A percentile compares a stretch with the other conserved stretches of the same genome.
Evolutionary conservation across 805 yeast genomes (phyloP).

Genomic region (Yamadazyma ubonensis): DNA sequence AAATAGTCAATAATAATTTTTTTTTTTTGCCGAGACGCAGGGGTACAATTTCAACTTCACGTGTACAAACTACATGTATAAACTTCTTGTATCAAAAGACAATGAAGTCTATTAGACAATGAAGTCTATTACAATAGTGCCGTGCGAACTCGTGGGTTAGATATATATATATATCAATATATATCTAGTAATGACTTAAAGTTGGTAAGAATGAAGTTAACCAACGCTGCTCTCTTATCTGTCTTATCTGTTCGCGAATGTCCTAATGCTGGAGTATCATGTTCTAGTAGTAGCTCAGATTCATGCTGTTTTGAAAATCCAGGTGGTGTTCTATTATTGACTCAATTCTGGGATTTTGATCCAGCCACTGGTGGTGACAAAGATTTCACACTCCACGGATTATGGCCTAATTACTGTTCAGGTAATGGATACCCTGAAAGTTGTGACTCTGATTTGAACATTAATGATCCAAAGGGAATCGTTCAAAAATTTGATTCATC

Average conservation of each 20-base stretch:
- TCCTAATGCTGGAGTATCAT: conserved; percentile 1
- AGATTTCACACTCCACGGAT: conserved; percentile 44
- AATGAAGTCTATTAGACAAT: no score
- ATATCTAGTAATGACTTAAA: not conserved
- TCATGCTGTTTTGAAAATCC: conserved; percentile 43
- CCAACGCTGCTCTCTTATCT: not conserved
- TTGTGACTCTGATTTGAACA: conserved; percentile 32
- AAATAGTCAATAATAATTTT: no score
- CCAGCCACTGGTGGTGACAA: conserved; percentile 34
- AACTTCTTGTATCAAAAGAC: no score
- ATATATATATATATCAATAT: no score
- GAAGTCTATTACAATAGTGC: not conserved
- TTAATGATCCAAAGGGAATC: conserved; percentile 22
- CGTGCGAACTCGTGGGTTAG: not conserved
- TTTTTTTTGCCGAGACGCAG: not conserved
- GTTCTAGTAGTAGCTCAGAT: conserved; percentile 22
- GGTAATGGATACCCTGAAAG: conserved; percentile 39
- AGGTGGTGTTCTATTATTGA: conserved; percentile 39
- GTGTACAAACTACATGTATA: no score
- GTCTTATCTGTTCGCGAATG: not conserved
- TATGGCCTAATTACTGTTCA: conserved; percentile 42
- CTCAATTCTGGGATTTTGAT: conserved; percentile 38
- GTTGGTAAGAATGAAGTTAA: not conserved
- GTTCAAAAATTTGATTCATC: conserved; percentile 16
- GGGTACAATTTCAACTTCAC: not conserved